Conservation (phyloP, 768 basidiomycete genomes). For the Tricholoma terreum region DNA sequence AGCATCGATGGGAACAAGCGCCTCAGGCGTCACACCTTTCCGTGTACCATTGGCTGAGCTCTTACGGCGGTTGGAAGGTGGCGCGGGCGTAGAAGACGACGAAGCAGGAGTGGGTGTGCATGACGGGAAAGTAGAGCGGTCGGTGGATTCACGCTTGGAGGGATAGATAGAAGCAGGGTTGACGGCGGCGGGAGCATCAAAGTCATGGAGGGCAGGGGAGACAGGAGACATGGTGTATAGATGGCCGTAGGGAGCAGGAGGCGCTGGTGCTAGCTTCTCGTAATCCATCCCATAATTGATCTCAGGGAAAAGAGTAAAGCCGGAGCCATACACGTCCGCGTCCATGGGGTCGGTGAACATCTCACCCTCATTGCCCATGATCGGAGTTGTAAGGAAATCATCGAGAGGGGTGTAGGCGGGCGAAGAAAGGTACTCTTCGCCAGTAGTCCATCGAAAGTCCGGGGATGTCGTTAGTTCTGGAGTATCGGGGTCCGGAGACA, state of each 20-base stretch:
- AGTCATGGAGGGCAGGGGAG: conserved; percentile 41
- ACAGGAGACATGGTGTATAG: conserved; percentile 51
- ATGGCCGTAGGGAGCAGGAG: conserved; percentile 9
- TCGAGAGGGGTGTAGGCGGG: conserved; percentile 8
- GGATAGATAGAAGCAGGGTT: conserved; percentile 28
- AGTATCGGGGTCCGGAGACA: conserved; percentile 15
- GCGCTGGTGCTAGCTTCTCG: conserved; percentile 9
- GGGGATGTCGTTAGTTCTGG: not conserved
- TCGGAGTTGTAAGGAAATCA: conserved; percentile 16
- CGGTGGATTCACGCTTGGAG: conserved; percentile 25
- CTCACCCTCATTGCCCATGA: conserved; percentile 12
- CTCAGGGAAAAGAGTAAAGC: conserved; percentile 25
- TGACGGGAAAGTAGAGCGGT: conserved; percentile 7
- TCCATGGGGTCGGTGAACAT: conserved; percentile 27
- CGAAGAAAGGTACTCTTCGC: not conserved
- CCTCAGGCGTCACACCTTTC: conserved; percentile 58
- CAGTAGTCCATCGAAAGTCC: conserved; percentile 1
- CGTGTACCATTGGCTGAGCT: conserved; percentile 62
- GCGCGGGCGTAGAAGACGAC: conserved; percentile 13
- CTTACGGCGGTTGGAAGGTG: conserved; percentile 29
- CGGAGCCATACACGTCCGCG: conserved; percentile 30
- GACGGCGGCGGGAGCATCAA: conserved; percentile 27
- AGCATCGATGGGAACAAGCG: conserved; percentile 67
- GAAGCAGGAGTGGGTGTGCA: conserved; percentile 10
- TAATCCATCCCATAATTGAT: conserved; percentile 3